phyloP scores from a whole-genome alignment of 208 protist genomes.

The Leishmania arabica region DNA sequence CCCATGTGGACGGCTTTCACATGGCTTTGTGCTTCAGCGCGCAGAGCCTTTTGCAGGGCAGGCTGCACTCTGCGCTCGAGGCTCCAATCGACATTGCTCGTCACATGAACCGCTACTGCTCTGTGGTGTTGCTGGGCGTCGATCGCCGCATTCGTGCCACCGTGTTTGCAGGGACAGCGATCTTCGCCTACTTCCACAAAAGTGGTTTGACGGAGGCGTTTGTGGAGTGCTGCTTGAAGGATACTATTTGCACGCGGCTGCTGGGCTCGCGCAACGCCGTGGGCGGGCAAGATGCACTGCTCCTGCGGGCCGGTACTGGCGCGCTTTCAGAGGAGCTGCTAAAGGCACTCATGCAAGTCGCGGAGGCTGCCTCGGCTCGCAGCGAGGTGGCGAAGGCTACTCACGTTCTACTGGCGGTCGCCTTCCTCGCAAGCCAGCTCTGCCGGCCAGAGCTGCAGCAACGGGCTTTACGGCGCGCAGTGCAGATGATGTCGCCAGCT shows the following conservation, averaged over 20 bases:
- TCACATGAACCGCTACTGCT: conserved; percentile 59
- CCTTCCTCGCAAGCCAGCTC: conserved; percentile 35
- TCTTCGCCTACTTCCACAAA: conserved; percentile 78
- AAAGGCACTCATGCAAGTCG: conserved; percentile 55
- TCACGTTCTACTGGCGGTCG: conserved; percentile 55
- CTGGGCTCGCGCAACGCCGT: conserved; percentile 57
- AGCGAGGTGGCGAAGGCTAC: conserved; percentile 54
- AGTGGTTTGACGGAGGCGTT: conserved; percentile 59
- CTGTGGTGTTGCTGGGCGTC: conserved; percentile 56
- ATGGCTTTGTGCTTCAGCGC: conserved; percentile 76
- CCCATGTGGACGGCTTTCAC: conserved; percentile 79
- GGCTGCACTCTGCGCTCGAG: conserved; percentile 40
- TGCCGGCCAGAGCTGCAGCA: conserved; percentile 21
- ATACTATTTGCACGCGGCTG: conserved; percentile 53
- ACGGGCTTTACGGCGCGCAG: conserved; percentile 50
- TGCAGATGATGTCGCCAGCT: conserved; percentile 64
- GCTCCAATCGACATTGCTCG: conserved; percentile 62
- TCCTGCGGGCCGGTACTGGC: conserved; percentile 29
- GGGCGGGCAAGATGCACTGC: conserved; percentile 35
- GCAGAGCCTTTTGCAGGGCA: conserved; percentile 44
- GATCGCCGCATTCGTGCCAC: conserved; percentile 32
- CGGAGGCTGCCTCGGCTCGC: conserved; percentile 52
- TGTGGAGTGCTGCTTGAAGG: conserved; percentile 67
- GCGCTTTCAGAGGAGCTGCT: conserved; percentile 47
- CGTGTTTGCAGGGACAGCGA: conserved; percentile 46